Base-by-base conservation (phyloP, 805 yeast species). In the Suhomyces pyralidae region DNA sequence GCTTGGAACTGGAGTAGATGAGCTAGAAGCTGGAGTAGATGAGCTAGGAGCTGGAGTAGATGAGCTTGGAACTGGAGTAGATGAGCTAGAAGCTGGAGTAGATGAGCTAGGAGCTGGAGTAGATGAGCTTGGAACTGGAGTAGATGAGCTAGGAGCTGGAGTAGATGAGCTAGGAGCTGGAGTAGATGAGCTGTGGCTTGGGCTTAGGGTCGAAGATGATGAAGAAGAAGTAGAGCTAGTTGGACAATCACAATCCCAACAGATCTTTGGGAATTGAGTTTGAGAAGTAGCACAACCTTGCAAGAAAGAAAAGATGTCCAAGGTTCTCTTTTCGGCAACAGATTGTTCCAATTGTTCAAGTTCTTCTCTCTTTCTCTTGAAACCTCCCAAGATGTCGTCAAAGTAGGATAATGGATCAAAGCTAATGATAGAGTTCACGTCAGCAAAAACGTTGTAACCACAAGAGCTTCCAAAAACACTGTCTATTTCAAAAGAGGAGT, bases 191-290 rank as follows among this genome's bases (percentile, higher is more conserved):
- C 54, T 17, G 8, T 8, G 36, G 22, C 50, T 25, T 19, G 54
- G 40, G 17, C 19, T 22, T 4, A 42, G 26, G 5, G 46, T 8
- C 22, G 32, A 12, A 26, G 49, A 30, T 28, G 53, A 24, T 28
- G 42, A 15, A 20, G 50, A 25, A 12, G 40, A n/a, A 6, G 42
- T 17, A 15, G 46, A 9, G 30, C 14, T 14, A 9, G 46, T 9
- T 7, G 46, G 43, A 43, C 58, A 55, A 36, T 43, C 49, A 47
- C 58, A 56, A 28, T 54, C 58, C 58, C 59, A 56, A 51, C 59
- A 56, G 38, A 34, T 38, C n/a, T 45, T 48, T 7, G 44, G 50
- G 22, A 56, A 17, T 10, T 46, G 40, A 19, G 12, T 32, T 30
- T 48, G 48, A 10, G 46, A 14, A 7, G 58, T 50, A 20, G 48